Evolutionary conservation across 2,329 filamentous ascomycete species (phyloP), one percentile per base, ranked within the genome.

Genomic region (Ilyonectria mors-panacis): DNA sequence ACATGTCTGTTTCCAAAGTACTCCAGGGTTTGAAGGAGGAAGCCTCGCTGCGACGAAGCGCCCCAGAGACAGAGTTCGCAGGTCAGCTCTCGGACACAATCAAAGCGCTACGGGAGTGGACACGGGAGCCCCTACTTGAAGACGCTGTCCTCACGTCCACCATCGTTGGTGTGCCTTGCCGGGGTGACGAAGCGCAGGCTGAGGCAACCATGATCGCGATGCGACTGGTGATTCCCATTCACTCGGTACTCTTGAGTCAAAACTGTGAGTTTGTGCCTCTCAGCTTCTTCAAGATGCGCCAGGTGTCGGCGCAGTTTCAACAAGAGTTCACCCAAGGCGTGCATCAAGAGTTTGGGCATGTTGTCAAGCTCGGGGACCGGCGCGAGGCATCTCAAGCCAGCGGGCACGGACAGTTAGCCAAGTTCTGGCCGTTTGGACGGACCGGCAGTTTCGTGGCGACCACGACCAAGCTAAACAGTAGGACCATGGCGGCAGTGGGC

Each of bases 251-350:
- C 9, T 80, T 81, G 3, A 85, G 85, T 21, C 80, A 85, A 1
- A 84, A 84, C 33, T 87, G 88, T 73, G 83, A 86, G 63, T 91
- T 92, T 70, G 83, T 87, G 1, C 90, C 91, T 0, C 80, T 93
- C 33, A 86, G 81, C 51, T 89, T 93, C 70, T 93, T 93, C 81
- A 89, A 88, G 70, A 83, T 87, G 10, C 89, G 90, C 65, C 92
- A 93, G 77, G 86, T 91, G 67, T 85, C 88, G 0, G 87, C 90
- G 71, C 82, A 85, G 0, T 87, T 89, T 70, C 85, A 89, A 51
- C 84, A 88, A 5, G 85, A 85, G 2, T 93, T 93, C 72, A 85
- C 86, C 1, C 85, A 87, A 63, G 85, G 85, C 37, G 84, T 91
- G 2, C 87, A 90, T 73, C 85, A 87, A 67, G 91, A 93, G 68